Evolutionary conservation across 1,139 yeast genomes (phyloP).

Genomic region (Pichia sorboxylosa): DNA sequence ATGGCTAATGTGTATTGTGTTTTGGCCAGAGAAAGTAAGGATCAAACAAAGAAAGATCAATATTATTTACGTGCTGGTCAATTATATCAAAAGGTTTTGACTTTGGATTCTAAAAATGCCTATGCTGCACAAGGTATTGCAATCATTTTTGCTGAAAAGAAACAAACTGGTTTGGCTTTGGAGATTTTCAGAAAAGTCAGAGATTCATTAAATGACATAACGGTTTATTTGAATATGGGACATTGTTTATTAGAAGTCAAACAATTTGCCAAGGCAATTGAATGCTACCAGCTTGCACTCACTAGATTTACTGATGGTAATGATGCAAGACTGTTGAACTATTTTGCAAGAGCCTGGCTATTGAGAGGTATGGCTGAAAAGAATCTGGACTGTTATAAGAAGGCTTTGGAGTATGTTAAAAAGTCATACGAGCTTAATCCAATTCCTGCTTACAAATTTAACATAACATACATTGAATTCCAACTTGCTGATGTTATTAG

Average conservation of each 20-base stretch:
- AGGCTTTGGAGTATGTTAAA: conserved; percentile 51
- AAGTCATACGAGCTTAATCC: conserved; percentile 35
- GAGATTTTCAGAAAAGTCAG: conserved; percentile 82
- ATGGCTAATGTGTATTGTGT: conserved; percentile 79
- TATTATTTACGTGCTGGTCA: conserved; percentile 84
- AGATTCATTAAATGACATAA: conserved; percentile 70
- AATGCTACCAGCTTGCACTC: conserved; percentile 73
- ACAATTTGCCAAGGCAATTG: conserved; percentile 79
- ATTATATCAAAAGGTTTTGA: conserved; percentile 76
- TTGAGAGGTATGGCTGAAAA: conserved; percentile 66
- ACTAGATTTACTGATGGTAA: conserved; percentile 51
- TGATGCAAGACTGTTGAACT: conserved; percentile 54
- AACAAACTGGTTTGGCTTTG: conserved; percentile 63
- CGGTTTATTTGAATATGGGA: conserved; percentile 77
- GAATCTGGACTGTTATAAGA: conserved; percentile 45
- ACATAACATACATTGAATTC: conserved; percentile 74
- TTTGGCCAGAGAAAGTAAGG: conserved; percentile 71
- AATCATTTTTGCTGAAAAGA: conserved; percentile 81
- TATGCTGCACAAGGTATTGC: conserved; percentile 98
- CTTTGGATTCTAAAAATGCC: conserved; percentile 74
- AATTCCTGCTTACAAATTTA: conserved; percentile 48
- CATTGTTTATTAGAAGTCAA: conserved; percentile 77
- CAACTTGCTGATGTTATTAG: conserved; percentile 78
- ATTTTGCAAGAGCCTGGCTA: conserved; percentile 86
- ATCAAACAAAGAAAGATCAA: conserved; percentile 57